Percentiles rank a stretch among this genome's conserved stretches.
Evolutionary conservation across 2,329 filamentous ascomycete species (phyloP).

Genomic region (Didymella keratinophila): DNA sequence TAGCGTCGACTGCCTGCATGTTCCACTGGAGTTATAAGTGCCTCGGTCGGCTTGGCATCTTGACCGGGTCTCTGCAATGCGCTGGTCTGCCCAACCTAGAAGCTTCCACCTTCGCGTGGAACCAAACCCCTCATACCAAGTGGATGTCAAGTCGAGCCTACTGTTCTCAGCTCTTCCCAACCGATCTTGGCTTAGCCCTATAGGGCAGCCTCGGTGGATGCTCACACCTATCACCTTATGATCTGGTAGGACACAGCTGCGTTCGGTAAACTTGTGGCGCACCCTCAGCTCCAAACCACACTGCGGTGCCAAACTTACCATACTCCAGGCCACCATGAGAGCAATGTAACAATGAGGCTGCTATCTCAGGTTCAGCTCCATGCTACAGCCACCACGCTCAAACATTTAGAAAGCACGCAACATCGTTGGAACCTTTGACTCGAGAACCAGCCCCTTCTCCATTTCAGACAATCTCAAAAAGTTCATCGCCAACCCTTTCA

Average conservation of each 20-base stretch:
- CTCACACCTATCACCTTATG: neutral
- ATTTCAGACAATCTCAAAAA: neutral
- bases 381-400: neutral
- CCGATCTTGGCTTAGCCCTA: neutral
- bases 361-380: neutral
- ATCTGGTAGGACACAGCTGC: neutral
- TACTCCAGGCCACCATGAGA: neutral
- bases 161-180: neutral
- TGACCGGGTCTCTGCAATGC: too few relatives aligned
- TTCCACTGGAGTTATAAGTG: too few relatives aligned
- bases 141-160: neutral
- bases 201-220: neutral
- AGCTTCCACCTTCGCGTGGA: neutral
- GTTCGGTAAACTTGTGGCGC: conserved; percentile 8
- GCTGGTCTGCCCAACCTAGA: neutral
- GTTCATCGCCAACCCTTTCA: neutral
- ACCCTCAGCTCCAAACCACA: conserved; percentile 5
- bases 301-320: neutral
- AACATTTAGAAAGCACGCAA: neutral
- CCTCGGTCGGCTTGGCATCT: too few relatives aligned
- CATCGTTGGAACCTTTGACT: neutral
- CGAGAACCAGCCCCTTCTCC: too few relatives aligned
- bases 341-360: neutral
- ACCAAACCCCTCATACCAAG: too few relatives aligned
- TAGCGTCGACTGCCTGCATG: too few relatives aligned